Base-by-base conservation (phyloP, 768 basidiomycete species). In the Hericium erinaceus region DNA sequence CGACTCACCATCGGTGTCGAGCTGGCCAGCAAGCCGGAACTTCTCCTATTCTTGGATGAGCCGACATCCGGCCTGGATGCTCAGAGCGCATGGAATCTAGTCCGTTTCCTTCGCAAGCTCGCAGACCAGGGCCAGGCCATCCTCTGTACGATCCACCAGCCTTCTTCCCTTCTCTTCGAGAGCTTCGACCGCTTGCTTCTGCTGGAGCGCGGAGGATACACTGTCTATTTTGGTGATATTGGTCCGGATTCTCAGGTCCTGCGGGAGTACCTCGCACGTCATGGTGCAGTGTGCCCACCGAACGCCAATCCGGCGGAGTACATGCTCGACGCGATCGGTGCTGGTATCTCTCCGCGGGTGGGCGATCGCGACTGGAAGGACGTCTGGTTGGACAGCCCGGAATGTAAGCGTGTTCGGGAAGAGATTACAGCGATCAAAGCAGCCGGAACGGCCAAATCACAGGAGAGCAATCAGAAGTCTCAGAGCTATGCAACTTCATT, bases 221-320 rank as follows among this genome's bases (percentile, higher is more conserved):
- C 91, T 0, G 89, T 94, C n/a, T 95, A 95, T 76, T 95, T 91
- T 66, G 93, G 92, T 46, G 87, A 89, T 60, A 90, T 95, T 52
- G 93, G 92, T 48, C 68, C 75, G 46, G 87, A 91, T 60, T 87
- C 89, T 3, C 65, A 72, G 2, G 74, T 83, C 39, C 73, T 95
- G 52, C 82, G 80, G 26, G 76, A 83, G 4, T 95, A 95, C 73
- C 92, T 94, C 66, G 81, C 82, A 22, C 75, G 76, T 15, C 72
- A 89, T 60, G 91, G 92, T 13, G 92, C 87, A 1, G 60, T 69
- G 28, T 93, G 90, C 68, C 89, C 90, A 3, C 51, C 80, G 0
- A 84, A 85, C 60, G 84, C 84, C 65, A 95, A 95, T 68, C 90
- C 89, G 4, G 80, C 80, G 9, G 81, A 69, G 69, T 89, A 81